Percentiles rank a stretch among this genome's conserved stretches.
Conservation (phyloP, 257 asterid genomes). For the Coffea canephora region DNA sequence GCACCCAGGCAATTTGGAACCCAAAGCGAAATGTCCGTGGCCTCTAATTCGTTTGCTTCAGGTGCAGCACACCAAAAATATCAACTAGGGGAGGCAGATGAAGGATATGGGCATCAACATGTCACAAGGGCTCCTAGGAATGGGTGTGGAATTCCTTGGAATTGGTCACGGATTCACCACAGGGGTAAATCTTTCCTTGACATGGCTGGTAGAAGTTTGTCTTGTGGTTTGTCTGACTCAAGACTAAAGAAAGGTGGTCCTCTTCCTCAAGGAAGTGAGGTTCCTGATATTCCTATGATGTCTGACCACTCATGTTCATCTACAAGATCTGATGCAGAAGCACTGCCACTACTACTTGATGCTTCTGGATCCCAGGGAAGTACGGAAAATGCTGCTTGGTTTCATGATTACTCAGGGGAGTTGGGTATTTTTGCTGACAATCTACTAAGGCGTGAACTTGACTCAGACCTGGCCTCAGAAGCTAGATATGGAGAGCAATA, state of each 20-base stretch:
- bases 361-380: conserved; percentile 75
- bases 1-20: conserved; percentile 46
- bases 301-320: conserved; percentile 69
- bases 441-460: conserved; percentile 61
- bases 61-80: conserved; percentile 38
- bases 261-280: conserved; percentile 30
- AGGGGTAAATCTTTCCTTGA: conserved; percentile 88
- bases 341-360: conserved; percentile 76
- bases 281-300: conserved; percentile 48
- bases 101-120: conserved; percentile 41
- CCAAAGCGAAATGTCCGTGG: conserved; percentile 79
- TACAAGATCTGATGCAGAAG: conserved; percentile 67
- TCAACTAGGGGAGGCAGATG: conserved; percentile 40
- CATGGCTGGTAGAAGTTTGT: conserved; percentile 84
- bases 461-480: conserved; percentile 82
- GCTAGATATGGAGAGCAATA: conserved; percentile 61
- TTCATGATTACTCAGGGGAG: conserved; percentile 83
- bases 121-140: conserved; percentile 49
- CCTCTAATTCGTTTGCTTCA: conserved; percentile 72
- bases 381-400: conserved; percentile 63
- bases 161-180: conserved; percentile 90
- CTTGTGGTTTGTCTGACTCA: conserved; percentile 87
- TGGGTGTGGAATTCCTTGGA: conserved; percentile 94
- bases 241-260: conserved; percentile 53
- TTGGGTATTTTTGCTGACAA: conserved; percentile 79